Conservation (phyloP, 2,329 filamentous ascomycete species). For the Cladosporium sp. region DNA sequence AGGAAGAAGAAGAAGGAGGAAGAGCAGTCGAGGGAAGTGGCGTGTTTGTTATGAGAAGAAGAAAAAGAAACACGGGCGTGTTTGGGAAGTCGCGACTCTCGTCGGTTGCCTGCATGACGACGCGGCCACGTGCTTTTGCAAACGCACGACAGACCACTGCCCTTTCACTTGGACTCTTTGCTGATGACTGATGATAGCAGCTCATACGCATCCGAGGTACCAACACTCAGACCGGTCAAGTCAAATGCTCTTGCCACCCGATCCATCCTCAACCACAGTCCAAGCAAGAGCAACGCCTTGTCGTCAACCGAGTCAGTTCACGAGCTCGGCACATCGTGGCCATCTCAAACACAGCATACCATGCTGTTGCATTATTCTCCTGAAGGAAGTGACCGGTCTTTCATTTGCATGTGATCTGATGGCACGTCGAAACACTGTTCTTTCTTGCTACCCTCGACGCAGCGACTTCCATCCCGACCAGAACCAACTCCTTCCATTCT, state of each 20-base stretch:
- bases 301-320: not conserved
- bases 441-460: not conserved
- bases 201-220: not conserved
- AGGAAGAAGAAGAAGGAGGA: not conserved
- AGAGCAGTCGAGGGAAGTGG: conserved; percentile 2
- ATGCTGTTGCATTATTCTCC: not conserved
- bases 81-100: conserved; percentile 10
- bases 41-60: not conserved
- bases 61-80: not conserved
- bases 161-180: not conserved
- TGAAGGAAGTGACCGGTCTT: not conserved
- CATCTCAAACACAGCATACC: not conserved
- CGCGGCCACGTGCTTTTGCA: not conserved
- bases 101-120: conserved; percentile 8
- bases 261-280: not conserved
- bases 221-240: not conserved
- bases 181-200: not conserved
- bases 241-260: not conserved
- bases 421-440: not conserved
- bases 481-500: conserved; percentile 11
- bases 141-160: conserved; percentile 4
- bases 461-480: not conserved
- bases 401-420: not conserved
- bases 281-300: not conserved
- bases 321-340: not conserved